Evolutionary conservation across 805 yeast genomes (phyloP).

Genomic region (Metschnikowia matae): DNA sequence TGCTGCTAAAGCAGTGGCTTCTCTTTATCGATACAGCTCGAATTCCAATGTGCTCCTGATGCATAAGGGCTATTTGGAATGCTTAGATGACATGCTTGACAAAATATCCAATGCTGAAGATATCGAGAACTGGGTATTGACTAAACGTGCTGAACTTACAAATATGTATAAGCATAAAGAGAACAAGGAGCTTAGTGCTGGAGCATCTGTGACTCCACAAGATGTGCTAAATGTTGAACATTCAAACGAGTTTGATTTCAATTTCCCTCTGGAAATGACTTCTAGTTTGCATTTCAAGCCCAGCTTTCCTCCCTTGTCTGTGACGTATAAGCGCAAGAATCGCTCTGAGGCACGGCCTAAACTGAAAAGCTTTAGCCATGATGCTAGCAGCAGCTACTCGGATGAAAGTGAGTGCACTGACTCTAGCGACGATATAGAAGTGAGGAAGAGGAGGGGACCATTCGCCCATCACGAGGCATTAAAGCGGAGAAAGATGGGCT

Average conservation of each 20-base stretch:
- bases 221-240: slow-evolving; percentile 39
- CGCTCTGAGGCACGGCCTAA: slow-evolving; percentile 8
- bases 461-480: slow-evolving; percentile 5
- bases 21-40: slow-evolving; percentile 58
- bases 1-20: slow-evolving; percentile 42
- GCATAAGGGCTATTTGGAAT: slow-evolving; percentile 58
- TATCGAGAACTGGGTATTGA: slow-evolving; percentile 50
- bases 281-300: slow-evolving; percentile 29
- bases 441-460: slow-evolving; percentile 7
- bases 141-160: slow-evolving; percentile 42
- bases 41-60: slow-evolving; percentile 45
- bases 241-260: slow-evolving; percentile 33
- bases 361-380: slow-evolving; percentile 7
- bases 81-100: slow-evolving; percentile 52
- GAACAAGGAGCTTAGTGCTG: background rate
- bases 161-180: slow-evolving; percentile 15
- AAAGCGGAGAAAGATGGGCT: slow-evolving; percentile 5
- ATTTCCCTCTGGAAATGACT: slow-evolving; percentile 25
- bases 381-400: slow-evolving; percentile 13
- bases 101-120: slow-evolving; percentile 41
- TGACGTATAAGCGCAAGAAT: slow-evolving; percentile 23
- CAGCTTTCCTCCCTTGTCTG: slow-evolving; percentile 37
- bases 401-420: slow-evolving; percentile 19
- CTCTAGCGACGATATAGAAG: slow-evolving; percentile 13
- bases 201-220: slow-evolving; percentile 29